Conservation (phyloP, 2,329 filamentous ascomycete species). For the Trichoderma semiorbis region DNA sequence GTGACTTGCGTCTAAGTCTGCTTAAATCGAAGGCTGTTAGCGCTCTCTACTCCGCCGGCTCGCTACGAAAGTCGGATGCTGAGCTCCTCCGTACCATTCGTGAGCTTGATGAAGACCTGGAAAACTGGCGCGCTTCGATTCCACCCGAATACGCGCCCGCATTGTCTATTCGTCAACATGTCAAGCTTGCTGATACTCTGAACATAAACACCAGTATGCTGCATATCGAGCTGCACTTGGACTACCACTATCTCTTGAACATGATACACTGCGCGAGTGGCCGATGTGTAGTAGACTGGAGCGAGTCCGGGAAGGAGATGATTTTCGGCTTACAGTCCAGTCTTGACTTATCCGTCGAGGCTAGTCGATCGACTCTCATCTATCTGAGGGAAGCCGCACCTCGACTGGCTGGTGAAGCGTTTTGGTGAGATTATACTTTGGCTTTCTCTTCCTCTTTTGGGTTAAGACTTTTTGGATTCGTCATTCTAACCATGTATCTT, state of each 20-base stretch:
- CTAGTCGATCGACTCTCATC: conserved; percentile 52
- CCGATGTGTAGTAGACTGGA: conserved; percentile 41
- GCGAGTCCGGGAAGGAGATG: conserved; percentile 23
- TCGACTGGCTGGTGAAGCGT: conserved; percentile 43
- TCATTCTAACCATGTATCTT: neutral
- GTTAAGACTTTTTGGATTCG: neutral
- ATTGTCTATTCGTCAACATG: conserved; percentile 37
- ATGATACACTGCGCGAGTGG: conserved; percentile 55
- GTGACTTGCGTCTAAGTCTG: conserved; percentile 47
- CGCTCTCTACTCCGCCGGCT: conserved; percentile 47
- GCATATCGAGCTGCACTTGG: conserved; percentile 46
- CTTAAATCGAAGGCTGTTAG: conserved; percentile 50
- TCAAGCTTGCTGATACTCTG: conserved; percentile 28
- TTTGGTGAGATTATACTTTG: conserved; percentile 35
- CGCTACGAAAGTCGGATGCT: conserved; percentile 49
- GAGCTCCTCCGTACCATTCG: conserved; percentile 53
- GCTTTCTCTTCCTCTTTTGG: neutral
- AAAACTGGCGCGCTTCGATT: conserved; percentile 51
- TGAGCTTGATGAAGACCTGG: conserved; percentile 54
- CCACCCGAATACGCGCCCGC: conserved; percentile 44
- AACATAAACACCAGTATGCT: conserved; percentile 41
- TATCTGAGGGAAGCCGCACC: conserved; percentile 44
- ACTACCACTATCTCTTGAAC: conserved; percentile 54
- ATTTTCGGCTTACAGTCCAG: conserved; percentile 49
- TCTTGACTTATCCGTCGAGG: conserved; percentile 50